Base-by-base conservation (phyloP, 345 rosid species). In the Salix arbutifolia region DNA sequence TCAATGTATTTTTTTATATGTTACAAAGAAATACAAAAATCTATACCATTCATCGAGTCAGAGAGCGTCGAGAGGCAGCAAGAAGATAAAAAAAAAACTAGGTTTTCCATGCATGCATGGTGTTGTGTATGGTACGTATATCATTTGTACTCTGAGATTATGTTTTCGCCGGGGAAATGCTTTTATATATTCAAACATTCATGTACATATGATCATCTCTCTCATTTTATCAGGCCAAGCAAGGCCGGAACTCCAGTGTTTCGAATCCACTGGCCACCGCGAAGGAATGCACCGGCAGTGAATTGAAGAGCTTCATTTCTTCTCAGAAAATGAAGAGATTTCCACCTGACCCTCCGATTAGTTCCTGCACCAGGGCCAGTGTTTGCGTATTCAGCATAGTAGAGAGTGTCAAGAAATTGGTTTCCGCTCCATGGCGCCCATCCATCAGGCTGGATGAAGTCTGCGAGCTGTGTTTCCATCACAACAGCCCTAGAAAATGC, bases 401-500 rank as follows among this genome's bases (percentile, higher is more conserved):
- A 87, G 3, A 83, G 40, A 7, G 92, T 86, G 69, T 88, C 79
- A 0, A 77, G 78, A 64, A 77, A 81, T 72, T 71, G 9, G 25
- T 74, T 78, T 33, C 86, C 92, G 0, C 23, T 46, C 95, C 94
- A 90, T 0, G 79, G 25, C 9, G 8, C 66, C 90, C 91, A 92
- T 13, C 97, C 98, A 4, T 80, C 91, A 1, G 94, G 91, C 17
- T 84, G 86, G 25, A 94, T 86, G 76, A 89, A 53, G 64, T 91
- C 97, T 0, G 89, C 97, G 3, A 94, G 52, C 60, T 82, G 81
- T 0, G 82, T 26, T 81, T 94, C 93, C 83, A 90, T 88, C 3
- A 92, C 28, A 18, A 88, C 89, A 25, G 97, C 86, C 33, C 85
- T 83, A 0, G 97, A 78, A 58, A n/a, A 84, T 30, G 77, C 19